phyloP scores from a whole-genome alignment of 495 filamentous ascomycete genomes.

The Tuber melanosporum region DNA sequence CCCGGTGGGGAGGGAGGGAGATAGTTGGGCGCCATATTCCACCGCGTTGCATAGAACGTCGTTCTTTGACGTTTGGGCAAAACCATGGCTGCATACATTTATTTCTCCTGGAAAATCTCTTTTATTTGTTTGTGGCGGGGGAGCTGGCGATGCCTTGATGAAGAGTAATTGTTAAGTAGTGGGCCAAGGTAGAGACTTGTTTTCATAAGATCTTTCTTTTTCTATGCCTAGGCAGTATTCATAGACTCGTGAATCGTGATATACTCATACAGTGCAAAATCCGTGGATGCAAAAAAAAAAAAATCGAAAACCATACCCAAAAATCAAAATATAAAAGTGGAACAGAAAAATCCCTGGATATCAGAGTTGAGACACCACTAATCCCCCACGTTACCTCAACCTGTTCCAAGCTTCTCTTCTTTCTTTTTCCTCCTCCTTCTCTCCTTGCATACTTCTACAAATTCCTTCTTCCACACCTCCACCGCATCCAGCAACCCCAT shows the following conservation, averaged over 20 bases:
- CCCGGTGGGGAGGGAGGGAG: slow-evolving; percentile 14
- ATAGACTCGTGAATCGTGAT: background rate
- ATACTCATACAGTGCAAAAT: slow-evolving; percentile 3
- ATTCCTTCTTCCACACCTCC: slow-evolving; percentile 30
- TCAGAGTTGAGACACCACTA: background rate
- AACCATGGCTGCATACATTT: slow-evolving; percentile 38
- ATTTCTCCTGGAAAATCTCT: background rate
- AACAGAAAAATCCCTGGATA: background rate
- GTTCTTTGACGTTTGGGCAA: slow-evolving; percentile 35
- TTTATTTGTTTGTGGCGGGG: background rate
- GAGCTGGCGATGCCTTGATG: background rate
- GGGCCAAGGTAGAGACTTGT: background rate
- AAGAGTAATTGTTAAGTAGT: background rate
- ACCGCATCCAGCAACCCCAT: slow-evolving; percentile 28
- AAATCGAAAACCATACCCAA: background rate
- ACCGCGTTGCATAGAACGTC: slow-evolving; percentile 38
- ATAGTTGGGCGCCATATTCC: slow-evolving; percentile 31
- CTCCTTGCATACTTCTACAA: slow-evolving; percentile 28
- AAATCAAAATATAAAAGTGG: background rate
- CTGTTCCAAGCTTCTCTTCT: slow-evolving; percentile 28
- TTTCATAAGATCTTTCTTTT: background rate
- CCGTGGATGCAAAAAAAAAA: background rate
- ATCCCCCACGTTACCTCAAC: slow-evolving; percentile 7
- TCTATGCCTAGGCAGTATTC: background rate
- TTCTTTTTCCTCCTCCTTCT: slow-evolving; percentile 30